Base-by-base conservation (phyloP, 1,284 basidiomycete genomes). In the Boletus semigastroideus region DNA sequence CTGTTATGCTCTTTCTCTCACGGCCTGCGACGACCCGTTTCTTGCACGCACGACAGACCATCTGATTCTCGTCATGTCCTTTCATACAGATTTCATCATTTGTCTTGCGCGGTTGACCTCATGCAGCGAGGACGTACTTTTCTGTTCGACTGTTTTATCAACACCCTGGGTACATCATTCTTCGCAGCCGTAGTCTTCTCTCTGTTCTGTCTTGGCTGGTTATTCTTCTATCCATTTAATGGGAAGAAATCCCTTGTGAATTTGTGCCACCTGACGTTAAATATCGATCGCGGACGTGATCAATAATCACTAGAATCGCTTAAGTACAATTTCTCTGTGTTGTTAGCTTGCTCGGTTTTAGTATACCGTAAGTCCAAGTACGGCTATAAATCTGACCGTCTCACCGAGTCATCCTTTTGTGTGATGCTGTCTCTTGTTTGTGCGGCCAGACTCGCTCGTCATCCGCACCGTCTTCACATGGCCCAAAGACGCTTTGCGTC, bases 401-500 rank as follows among this genome's bases (percentile, higher is more conserved):
- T 13, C 22, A 3, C 34, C 5, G 11, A 22, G 9, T n/a, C 33
- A 22, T 25, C 31, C n/a, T 19, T 19, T 12, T 4, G 17, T 17
- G 42, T 45, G 53, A 78, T 82, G 77, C 59, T 75, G 33, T 67
- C 72, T 20, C 55, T 70, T 37, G 57, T 74, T 25, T 71, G 74
- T 30, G 43, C 65, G 45, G 63, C 62, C 31, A 58, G 70, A 40
- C 46, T 51, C 16, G 37, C 45, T 42, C 53, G 12, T 12, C n/a
- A n/a, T n/a, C 28, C 39, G 14, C 36, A 60, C 37, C 44, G 10
- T 20, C 48, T 38, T 3, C 57, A 10, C 8, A 13, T 13, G 7
- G 25, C 42, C 43, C 65, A 66, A 36, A 75, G 82, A 52, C 61
- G 71, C n/a, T 82, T 87, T 58, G 74, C 78, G 1, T 78, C 80